Evolutionary conservation across 164 flowering plant species (phyloP).

Genomic region (Sedum album): DNA sequence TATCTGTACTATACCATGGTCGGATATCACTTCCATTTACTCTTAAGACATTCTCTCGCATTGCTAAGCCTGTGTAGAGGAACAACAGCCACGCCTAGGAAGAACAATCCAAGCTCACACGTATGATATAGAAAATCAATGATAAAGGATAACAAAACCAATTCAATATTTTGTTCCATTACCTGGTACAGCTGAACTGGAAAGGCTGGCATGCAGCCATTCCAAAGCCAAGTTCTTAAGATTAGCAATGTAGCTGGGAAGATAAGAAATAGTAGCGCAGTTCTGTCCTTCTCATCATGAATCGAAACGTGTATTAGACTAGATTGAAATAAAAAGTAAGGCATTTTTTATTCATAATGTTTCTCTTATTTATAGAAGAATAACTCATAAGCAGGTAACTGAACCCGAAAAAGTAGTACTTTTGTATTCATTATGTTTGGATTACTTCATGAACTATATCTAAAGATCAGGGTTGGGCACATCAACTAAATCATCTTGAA

Average conservation of each 20-base stretch:
- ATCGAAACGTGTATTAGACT: neutral
- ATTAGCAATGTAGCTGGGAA: conserved; percentile 67
- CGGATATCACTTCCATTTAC: conserved; percentile 95
- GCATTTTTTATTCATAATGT: neutral
- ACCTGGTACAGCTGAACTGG: conserved; percentile 98
- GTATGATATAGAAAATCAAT: neutral
- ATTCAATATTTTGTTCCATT: conserved; percentile 2
- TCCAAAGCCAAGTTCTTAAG: conserved; percentile 65
- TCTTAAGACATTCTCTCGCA: conserved; percentile 86
- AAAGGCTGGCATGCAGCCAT: conserved; percentile 83
- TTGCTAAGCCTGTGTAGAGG: conserved; percentile 84
- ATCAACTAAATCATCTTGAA: neutral
- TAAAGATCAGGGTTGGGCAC: too few relatives aligned
- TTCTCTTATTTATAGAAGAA: neutral
- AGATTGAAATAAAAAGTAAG: neutral
- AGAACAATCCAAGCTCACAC: neutral
- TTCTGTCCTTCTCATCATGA: conserved; percentile 63
- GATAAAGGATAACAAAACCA: neutral
- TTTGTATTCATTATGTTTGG: too few relatives aligned
- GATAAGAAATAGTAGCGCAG: conserved; percentile 72
- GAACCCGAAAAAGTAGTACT: too few relatives aligned
- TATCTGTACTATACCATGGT: conserved; percentile 52
- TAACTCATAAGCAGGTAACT: neutral
- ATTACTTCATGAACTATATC: too few relatives aligned
- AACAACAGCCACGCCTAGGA: conserved; percentile 84